Percentiles rank a stretch among this genome's conserved stretches.
These are phyloP conservation scores for Laburnicola sp. DNA, from an alignment of 2,329 filamentous ascomycete genomes.

Conservation along the genomic window DNA sequence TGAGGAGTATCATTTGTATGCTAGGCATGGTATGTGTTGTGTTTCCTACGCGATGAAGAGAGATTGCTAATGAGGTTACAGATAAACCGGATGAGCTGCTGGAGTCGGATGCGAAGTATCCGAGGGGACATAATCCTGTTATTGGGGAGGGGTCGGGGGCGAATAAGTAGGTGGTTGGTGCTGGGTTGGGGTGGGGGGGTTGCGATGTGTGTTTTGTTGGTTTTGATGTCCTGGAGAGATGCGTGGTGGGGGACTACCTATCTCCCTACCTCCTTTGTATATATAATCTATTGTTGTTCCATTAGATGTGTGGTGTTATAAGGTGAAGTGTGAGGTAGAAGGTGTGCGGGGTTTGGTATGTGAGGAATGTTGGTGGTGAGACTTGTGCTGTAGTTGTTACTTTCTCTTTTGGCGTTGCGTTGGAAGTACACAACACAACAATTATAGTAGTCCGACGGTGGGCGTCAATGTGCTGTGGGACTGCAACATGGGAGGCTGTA, in stretches of 20 bases:
- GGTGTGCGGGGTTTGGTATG: no score
- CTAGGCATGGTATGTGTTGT: constrained; percentile 51
- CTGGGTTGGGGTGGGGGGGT: no score
- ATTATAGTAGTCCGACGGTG: no score
- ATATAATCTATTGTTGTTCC: background rate
- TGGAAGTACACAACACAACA: no score
- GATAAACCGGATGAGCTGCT: constrained; percentile 59
- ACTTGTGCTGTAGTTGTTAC: no score
- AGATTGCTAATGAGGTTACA: constrained; percentile 25
- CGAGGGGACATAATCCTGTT: constrained; percentile 50
- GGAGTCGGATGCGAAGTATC: constrained; percentile 53
- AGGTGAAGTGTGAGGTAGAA: no score
- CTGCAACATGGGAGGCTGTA: no score
- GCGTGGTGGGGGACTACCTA: background rate
- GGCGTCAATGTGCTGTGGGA: no score
- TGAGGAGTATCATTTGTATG: constrained; percentile 55
- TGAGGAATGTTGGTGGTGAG: no score
- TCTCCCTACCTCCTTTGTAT: background rate
- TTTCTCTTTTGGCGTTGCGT: no score
- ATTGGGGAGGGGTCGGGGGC: constrained; percentile 49
- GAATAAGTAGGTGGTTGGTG: constrained; percentile 50
- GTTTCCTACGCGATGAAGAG: background rate
- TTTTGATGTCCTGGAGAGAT: background rate
- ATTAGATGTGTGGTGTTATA: background rate
- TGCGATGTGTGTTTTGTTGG: background rate